These are phyloP conservation scores for Nicotiana noctiflora DNA, from an alignment of 257 asterid species.

Conservation along the genomic window DNA sequence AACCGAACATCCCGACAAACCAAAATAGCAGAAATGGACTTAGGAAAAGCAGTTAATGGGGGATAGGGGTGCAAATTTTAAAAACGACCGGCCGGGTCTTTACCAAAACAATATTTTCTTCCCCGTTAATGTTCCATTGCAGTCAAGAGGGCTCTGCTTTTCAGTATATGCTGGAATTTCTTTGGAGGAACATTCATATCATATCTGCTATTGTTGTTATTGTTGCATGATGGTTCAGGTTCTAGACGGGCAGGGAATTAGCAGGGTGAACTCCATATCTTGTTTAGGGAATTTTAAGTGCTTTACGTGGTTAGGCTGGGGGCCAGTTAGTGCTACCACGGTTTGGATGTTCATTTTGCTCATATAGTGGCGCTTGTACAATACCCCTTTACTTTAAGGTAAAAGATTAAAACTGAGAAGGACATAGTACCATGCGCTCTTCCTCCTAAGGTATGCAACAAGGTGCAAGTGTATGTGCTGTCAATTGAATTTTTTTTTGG, in stretches of 20 bases:
- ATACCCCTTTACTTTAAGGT: not conserved
- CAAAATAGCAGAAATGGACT: too few species aligned
- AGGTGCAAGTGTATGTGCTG: not conserved
- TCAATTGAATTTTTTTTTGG: not conserved
- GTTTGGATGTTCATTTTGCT: not conserved
- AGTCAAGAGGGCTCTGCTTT: not conserved
- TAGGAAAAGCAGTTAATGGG: too few species aligned
- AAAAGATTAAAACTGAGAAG: not conserved
- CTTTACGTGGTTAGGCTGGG: not conserved
- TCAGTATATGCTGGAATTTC: not conserved
- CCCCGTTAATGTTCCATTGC: not conserved
- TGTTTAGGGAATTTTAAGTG: not conserved
- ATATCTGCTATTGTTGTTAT: too few species aligned
- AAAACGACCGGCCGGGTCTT: too few species aligned
- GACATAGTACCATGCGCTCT: not conserved
- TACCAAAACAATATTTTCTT: too few species aligned
- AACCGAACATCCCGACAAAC: too few species aligned
- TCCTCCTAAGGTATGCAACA: not conserved
- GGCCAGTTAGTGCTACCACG: not conserved
- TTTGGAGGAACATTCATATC: not conserved
- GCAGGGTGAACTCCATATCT: not conserved
- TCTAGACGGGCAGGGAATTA: not conserved
- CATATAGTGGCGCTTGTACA: not conserved
- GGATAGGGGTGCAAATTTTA: too few species aligned
- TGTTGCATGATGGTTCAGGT: not conserved